These are phyloP conservation scores for Wickerhamomyces rabaulensis DNA, from an alignment of 805 yeast genomes.

Conservation along the genomic window DNA sequence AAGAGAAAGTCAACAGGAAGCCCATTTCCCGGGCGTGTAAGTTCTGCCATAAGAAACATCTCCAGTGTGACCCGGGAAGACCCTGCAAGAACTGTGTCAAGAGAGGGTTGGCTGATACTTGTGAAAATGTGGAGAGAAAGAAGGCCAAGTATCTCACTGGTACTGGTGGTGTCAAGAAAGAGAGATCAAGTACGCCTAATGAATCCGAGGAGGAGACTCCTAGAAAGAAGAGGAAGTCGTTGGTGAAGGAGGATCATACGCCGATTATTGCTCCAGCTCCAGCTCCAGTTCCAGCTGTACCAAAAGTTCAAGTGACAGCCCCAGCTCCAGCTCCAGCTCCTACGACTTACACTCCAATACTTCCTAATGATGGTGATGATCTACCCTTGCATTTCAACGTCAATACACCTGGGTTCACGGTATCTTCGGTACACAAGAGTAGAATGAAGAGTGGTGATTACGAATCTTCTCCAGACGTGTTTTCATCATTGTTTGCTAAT, in stretches of 20 bases:
- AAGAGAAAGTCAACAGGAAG: conserved; percentile 47
- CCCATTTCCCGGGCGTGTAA: conserved; percentile 68
- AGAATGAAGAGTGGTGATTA: background rate
- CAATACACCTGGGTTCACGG: background rate
- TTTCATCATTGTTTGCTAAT: conserved; percentile 31
- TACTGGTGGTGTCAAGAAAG: background rate
- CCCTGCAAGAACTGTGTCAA: conserved; percentile 72
- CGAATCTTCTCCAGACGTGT: conserved; percentile 22
- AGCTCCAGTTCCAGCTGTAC: background rate
- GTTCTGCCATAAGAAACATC: conserved; percentile 68
- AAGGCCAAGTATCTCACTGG: conserved; percentile 30
- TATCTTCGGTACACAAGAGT: background rate
- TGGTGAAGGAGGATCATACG: background rate
- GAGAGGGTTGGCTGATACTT: conserved; percentile 47
- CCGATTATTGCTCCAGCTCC: background rate
- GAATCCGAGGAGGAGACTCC: background rate
- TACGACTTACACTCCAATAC: background rate
- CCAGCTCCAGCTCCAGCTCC: background rate
- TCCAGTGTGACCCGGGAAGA: conserved; percentile 62
- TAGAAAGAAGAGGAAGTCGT: background rate
- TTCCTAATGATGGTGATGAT: background rate
- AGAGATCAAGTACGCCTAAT: background rate
- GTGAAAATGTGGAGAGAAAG: conserved; percentile 56
- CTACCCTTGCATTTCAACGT: background rate
- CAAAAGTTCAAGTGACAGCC: too few relatives aligned